A percentile compares a stretch with the other conserved stretches of the same genome.
Conservation (phyloP, 805 yeast species). For the Lipomyces yamadae region DNA sequence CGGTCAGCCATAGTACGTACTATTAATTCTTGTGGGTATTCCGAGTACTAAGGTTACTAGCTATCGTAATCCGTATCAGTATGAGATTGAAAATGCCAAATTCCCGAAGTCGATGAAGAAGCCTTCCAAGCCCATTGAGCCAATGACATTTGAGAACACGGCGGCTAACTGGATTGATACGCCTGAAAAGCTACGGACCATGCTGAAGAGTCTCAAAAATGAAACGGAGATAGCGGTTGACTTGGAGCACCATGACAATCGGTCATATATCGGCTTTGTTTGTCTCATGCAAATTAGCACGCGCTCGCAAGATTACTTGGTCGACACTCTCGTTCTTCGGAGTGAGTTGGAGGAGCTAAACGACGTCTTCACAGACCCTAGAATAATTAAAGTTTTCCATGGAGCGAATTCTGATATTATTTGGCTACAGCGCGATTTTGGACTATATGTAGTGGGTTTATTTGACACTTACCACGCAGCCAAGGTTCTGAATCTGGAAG, state of each 20-base stretch:
- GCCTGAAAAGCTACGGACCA: constrained; percentile 53
- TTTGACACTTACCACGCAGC: constrained; percentile 96
- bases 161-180: constrained; percentile 70
- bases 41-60: constrained; percentile 1
- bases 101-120: constrained; percentile 66
- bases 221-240: constrained; percentile 83
- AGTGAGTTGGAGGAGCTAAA: constrained; percentile 72
- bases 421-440: constrained; percentile 96
- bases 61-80: constrained; percentile 77
- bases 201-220: constrained; percentile 59
- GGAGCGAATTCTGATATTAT: constrained; percentile 97
- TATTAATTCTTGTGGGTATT: constrained; percentile 8
- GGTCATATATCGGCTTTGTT: constrained; percentile 88
- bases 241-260: constrained; percentile 91
- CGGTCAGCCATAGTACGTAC: constrained; percentile 10
- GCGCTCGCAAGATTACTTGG: constrained; percentile 77
- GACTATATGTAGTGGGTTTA: constrained; percentile 82
- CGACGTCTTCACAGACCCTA: constrained; percentile 77
- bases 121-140: constrained; percentile 54
- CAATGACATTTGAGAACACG: constrained; percentile 67
- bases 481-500: constrained; percentile 74
- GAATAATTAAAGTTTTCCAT: constrained; percentile 84
- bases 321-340: constrained; percentile 82
- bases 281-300: constrained; percentile 92
- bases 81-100: constrained; percentile 70